Evolutionary conservation across 2,329 filamentous ascomycete genomes (phyloP), one percentile per base, ranked within the genome.

Genomic region (Colletotrichum filicis): DNA sequence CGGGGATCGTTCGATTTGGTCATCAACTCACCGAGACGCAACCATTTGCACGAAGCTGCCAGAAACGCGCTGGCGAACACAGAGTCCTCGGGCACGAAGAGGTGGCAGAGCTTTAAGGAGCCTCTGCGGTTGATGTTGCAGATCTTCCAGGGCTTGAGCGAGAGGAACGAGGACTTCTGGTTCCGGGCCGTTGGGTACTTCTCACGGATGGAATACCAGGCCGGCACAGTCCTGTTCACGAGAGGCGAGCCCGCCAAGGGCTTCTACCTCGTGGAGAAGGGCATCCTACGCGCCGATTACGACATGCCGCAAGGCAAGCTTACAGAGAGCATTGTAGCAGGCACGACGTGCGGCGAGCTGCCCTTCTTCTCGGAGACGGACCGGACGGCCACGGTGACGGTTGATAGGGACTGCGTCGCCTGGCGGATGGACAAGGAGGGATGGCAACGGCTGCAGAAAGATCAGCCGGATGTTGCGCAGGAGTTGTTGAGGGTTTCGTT

Each of bases 111-210:
- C 76, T 97, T 98, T 81, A 94, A 94, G 76, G 95, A 98, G 80
- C 97, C 97, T 0, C 89, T 98, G 8, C 93, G 94, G 1, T 90
- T 99, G 59, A 94, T 99, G 82, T 88, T 99, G 28, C 96, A 98
- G 80, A 94, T 97, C n/a, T 98, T 99, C 84, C 93, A 97, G 79
- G 94, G 95, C 57, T 86, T 98, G 14, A 97, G 94, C 64, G 87
- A 91, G 65, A 92, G 94, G 81, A 97, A 96, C 79, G 95, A 98
- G 81, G 95, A 98, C 82, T 98, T 98, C 80, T 99, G 97, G 97
- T 96, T 95, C 82, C 91, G 91, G 1, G 92, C 92, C 0, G 90
- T 91, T 5, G 86, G 89, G 0, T 98, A 93, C 84, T 98, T 99
- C 79, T 84, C 86, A 52, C 90, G 91, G 57, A 90, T 90, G 74